Conservation (phyloP, 169 alveolate species). For the Eimeria falciformis region DNA sequence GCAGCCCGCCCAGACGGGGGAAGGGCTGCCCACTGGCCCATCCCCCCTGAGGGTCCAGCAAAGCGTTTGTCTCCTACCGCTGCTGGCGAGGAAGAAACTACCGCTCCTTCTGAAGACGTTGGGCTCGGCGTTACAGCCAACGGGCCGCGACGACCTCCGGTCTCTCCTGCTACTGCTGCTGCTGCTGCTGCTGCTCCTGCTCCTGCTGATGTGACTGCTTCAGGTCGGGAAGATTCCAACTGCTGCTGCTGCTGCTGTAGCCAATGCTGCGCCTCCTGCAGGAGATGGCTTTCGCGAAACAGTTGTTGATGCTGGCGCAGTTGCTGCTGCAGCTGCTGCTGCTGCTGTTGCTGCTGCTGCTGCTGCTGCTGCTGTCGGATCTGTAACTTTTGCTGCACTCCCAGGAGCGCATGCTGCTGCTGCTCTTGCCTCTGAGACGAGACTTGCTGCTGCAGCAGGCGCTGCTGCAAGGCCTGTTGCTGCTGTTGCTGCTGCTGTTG, state of each 20-base stretch:
- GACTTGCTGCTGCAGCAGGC: too few relatives aligned
- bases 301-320: background rate
- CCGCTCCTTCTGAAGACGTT: background rate
- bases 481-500: too few relatives aligned
- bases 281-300: background rate
- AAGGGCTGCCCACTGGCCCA: background rate
- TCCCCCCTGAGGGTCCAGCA: background rate
- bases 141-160: too few relatives aligned
- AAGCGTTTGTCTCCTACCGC: background rate
- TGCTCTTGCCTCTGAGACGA: too few relatives aligned
- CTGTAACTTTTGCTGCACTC: too few relatives aligned
- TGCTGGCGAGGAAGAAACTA: background rate
- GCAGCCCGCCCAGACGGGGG: constrained; percentile 14
- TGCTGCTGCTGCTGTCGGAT: constrained; percentile 15
- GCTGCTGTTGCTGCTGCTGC: constrained; percentile 42
- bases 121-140: background rate
- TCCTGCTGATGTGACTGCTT: background rate
- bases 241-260: background rate
- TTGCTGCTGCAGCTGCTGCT: background rate
- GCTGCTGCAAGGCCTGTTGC: too few relatives aligned
- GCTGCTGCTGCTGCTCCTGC: background rate
- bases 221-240: background rate
- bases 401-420: constrained; percentile 17
- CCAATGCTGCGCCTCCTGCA: background rate
- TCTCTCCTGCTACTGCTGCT: background rate